These are phyloP conservation scores for Mollisia scopiformis DNA, from an alignment of 2,329 filamentous ascomycete genomes.

Conservation along the genomic window DNA sequence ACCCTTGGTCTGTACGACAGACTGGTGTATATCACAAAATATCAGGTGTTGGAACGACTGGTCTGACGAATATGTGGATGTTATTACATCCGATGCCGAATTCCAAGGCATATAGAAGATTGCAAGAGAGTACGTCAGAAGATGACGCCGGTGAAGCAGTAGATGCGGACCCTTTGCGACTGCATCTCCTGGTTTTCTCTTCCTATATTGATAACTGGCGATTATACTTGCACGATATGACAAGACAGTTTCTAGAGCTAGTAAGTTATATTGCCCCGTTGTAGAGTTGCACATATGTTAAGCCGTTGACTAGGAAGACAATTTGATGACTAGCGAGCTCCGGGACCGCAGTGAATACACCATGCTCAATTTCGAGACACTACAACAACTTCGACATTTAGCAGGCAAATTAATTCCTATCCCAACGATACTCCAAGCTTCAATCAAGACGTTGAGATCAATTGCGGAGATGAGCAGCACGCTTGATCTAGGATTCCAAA, in stretches of 20 bases:
- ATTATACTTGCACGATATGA: conserved; percentile 22
- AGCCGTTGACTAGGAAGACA: conserved; percentile 12
- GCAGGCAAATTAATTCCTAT: conserved; percentile 5
- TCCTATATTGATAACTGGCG: conserved; percentile 37
- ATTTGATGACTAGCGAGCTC: conserved; percentile 8
- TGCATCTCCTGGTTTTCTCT: conserved; percentile 35
- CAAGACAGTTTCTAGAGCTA: conserved; percentile 3
- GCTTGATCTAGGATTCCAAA: no score
- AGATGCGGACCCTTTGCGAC: conserved; percentile 2
- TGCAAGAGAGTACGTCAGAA: conserved; percentile 4
- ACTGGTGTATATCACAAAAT: conserved; percentile 11
- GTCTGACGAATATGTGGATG: conserved; percentile 27
- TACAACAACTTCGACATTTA: conserved; percentile 6
- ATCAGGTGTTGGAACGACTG: background rate
- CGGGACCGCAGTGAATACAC: background rate
- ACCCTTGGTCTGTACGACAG: conserved; percentile 9
- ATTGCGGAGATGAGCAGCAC: background rate
- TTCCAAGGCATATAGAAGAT: conserved; percentile 20
- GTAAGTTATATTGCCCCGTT: background rate
- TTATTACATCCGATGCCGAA: conserved; percentile 31
- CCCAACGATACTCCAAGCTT: background rate
- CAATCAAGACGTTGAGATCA: background rate
- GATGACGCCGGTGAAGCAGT: background rate
- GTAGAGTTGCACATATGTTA: background rate
- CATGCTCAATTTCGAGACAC: conserved; percentile 3